Base-by-base conservation (phyloP, 1,284 basidiomycete species). In the Ustanciosporium gigantosporum region DNA sequence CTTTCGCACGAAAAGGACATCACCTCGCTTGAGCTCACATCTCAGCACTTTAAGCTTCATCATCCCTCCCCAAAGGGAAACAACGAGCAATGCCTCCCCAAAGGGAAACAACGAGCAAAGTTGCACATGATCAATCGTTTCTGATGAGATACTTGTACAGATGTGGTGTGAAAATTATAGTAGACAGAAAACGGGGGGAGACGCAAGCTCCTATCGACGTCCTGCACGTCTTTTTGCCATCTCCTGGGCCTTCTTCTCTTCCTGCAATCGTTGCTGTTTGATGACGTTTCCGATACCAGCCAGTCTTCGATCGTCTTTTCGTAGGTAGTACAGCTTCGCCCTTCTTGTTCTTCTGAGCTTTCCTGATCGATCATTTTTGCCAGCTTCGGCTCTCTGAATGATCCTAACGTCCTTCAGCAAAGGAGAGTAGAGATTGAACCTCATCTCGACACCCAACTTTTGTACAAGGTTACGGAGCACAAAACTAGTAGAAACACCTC, bases 381-480 rank as follows among this genome's bases (percentile, higher is more conserved):
- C 56, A 38, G 65, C 73, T 31, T 65, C 49, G 1, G 75, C 75
- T 36, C 66, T 55, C 46, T 69, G 57, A 25, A 77, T 61, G 36
- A 76, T 68, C 35, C 56, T 46, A 36, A 76, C 68, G 19, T 76
- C 61, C 61, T 77, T 77, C 36, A 77, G 42, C 49, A 75, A 37
- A 11, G 75, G 75, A 20, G 57, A 64, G 59, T 76, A 77, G 16
- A 76, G 50, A 36, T 66, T 67, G 58, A 74, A 76, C 4, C 72
- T 50, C 62, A 74, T 65, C 57, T 77, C 75, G n/a, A 77, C 73
- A 31, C 75, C 75, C 32, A 74, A 41, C 61, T 77, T 77, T 41
- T 72, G 53, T 32, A 76, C 75, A 21, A 77, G 49, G 32, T 68
- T 72, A 20, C 75, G 58, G 36, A 77, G 46, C n/a, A 74, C 62